Conservation (phyloP, 768 basidiomycete genomes). For the Tulasnella sp. region DNA sequence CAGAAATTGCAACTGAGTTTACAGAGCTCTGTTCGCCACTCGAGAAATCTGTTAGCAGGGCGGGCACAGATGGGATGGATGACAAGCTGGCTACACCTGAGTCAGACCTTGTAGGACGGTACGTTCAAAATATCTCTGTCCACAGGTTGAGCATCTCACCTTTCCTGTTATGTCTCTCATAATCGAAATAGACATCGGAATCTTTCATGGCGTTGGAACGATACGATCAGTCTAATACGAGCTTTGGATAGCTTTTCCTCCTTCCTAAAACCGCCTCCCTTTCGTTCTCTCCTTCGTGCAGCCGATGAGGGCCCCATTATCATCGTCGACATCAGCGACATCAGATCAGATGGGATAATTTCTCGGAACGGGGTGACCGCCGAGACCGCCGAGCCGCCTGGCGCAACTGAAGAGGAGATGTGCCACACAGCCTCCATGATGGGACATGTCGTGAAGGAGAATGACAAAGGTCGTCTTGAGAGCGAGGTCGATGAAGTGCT, state of each 20-base stretch:
- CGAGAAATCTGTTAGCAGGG: too few relatives aligned
- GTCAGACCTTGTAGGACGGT: too few relatives aligned
- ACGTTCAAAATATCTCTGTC: too few relatives aligned
- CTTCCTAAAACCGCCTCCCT: background rate
- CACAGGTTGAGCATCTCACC: too few relatives aligned
- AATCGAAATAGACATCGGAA: too few relatives aligned
- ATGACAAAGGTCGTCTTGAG: background rate
- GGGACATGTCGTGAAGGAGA: background rate
- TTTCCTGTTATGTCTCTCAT: too few relatives aligned
- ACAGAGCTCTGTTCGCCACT: too few relatives aligned
- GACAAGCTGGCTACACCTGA: too few relatives aligned
- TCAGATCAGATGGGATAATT: slow-evolving; percentile 11
- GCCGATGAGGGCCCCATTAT: slow-evolving; percentile 12
- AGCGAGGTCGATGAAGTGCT: background rate
- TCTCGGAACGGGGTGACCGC: background rate
- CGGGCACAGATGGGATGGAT: background rate
- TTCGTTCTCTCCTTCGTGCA: background rate
- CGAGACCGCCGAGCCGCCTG: background rate
- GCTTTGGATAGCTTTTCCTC: too few relatives aligned
- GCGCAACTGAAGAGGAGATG: background rate
- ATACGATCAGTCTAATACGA: too few relatives aligned
- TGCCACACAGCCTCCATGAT: background rate
- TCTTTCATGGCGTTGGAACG: too few relatives aligned
- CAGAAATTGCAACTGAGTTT: too few relatives aligned
- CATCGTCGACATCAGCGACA: slow-evolving; percentile 8